These are phyloP conservation scores for Suillus clintonianus DNA, from an alignment of 768 basidiomycete genomes.

Conservation along the genomic window DNA sequence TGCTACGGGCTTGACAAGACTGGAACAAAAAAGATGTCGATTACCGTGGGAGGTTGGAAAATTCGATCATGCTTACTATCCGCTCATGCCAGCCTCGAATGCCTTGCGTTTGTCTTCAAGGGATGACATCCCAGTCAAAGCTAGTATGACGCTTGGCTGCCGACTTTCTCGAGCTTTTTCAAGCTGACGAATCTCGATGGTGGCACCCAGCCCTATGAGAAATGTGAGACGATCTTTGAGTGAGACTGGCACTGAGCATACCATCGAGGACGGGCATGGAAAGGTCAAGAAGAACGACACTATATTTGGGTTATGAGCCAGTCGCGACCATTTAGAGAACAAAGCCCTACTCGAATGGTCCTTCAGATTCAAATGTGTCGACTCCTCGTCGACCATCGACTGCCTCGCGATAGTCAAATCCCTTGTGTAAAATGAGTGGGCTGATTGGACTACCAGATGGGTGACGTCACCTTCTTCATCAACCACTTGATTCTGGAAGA, in stretches of 20 bases:
- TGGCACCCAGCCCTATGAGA: conserved; percentile 75
- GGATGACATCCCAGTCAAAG: conserved; percentile 92
- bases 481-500: conserved; percentile 61
- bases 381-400: conserved; percentile 88
- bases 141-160: conserved; percentile 64
- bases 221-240: background rate
- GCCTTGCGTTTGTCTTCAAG: conserved; percentile 89
- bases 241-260: conserved; percentile 25
- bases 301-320: conserved; percentile 28
- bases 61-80: conserved; percentile 63
- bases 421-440: conserved; percentile 37
- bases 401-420: conserved; percentile 76
- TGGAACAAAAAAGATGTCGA: conserved; percentile 27
- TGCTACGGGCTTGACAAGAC: conserved; percentile 94
- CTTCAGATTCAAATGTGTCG: conserved; percentile 64
- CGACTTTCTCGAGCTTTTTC: conserved; percentile 47
- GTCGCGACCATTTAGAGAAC: conserved; percentile 1
- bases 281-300: conserved; percentile 84
- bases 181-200: conserved; percentile 76
- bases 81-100: conserved; percentile 91
- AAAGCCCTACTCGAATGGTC: conserved; percentile 80
- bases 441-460: background rate
- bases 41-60: background rate
- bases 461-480: conserved; percentile 45
- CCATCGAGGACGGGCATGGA: conserved; percentile 96